Evolutionary conservation across 2,329 filamentous ascomycete genomes (phyloP).

Genomic region (Cephalotrichum gorgonifer): DNA sequence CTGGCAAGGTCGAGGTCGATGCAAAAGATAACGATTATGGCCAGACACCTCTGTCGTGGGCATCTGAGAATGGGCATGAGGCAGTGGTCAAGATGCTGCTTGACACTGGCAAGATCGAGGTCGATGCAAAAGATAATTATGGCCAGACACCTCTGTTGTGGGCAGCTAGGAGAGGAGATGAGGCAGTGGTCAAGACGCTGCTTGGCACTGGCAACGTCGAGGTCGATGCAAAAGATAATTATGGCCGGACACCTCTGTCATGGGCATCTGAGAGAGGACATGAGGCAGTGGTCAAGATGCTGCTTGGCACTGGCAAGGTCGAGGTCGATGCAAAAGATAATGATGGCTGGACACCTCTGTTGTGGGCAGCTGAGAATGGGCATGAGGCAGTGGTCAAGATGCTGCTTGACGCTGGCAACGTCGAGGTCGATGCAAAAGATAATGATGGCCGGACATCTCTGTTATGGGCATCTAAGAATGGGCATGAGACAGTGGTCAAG

Average conservation of each 20-base stretch:
- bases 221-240: neutral
- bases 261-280: neutral
- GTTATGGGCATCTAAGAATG: neutral
- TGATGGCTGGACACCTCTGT: neutral
- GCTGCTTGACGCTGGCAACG: neutral
- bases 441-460: neutral
- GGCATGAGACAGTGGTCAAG: neutral
- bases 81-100: neutral
- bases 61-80: neutral
- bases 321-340: neutral
- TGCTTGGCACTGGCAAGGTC: neutral
- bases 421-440: conserved; percentile 9
- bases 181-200: neutral
- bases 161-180: neutral
- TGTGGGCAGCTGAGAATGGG: neutral
- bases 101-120: neutral
- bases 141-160: neutral
- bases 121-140: neutral
- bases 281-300: neutral
- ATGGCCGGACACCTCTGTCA: neutral
- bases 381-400: neutral
- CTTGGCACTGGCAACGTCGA: neutral
- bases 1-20: too few relatives aligned
- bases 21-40: neutral
- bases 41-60: neutral